These are phyloP conservation scores for Emergomyces pasteurianus DNA, from an alignment of 2,329 filamentous ascomycete species.

Conservation along the genomic window DNA sequence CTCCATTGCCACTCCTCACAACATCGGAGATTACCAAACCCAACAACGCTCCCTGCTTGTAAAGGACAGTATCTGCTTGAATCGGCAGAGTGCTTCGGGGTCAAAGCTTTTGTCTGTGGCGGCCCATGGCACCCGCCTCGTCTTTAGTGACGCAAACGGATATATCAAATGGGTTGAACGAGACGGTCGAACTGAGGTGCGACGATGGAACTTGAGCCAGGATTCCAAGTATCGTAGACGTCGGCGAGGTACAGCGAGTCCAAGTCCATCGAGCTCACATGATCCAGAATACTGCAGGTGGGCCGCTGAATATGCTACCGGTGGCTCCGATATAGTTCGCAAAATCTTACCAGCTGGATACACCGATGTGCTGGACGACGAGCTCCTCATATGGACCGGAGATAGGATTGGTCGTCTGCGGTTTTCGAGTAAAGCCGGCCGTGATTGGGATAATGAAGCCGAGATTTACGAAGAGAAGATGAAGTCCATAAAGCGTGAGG, in stretches of 20 bases:
- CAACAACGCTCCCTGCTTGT: background rate
- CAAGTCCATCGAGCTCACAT: constrained; percentile 32
- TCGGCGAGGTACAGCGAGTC: constrained; percentile 9
- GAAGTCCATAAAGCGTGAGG: background rate
- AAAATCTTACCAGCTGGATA: constrained; percentile 57
- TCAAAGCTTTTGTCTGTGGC: constrained; percentile 73
- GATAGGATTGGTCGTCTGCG: constrained; percentile 64
- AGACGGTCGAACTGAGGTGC: constrained; percentile 51
- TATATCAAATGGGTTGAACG: constrained; percentile 84
- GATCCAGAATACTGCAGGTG: constrained; percentile 34
- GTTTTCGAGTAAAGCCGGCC: constrained; percentile 41
- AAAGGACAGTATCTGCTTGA: constrained; percentile 44
- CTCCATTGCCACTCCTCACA: constrained; percentile 18
- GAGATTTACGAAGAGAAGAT: constrained; percentile 19
- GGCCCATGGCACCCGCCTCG: constrained; percentile 69
- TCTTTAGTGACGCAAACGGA: constrained; percentile 73
- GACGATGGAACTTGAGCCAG: constrained; percentile 46
- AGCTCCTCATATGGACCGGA: constrained; percentile 78
- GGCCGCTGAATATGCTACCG: constrained; percentile 41
- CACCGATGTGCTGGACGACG: constrained; percentile 37
- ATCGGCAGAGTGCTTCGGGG: constrained; percentile 69
- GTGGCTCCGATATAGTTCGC: constrained; percentile 58
- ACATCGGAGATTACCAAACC: constrained; percentile 13
- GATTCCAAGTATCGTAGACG: constrained; percentile 9
- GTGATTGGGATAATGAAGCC: constrained; percentile 18